Evolutionary conservation across 257 asterid genomes (phyloP), one percentile per base, ranked within the genome.

Genomic region (Capsicum baccatum): DNA sequence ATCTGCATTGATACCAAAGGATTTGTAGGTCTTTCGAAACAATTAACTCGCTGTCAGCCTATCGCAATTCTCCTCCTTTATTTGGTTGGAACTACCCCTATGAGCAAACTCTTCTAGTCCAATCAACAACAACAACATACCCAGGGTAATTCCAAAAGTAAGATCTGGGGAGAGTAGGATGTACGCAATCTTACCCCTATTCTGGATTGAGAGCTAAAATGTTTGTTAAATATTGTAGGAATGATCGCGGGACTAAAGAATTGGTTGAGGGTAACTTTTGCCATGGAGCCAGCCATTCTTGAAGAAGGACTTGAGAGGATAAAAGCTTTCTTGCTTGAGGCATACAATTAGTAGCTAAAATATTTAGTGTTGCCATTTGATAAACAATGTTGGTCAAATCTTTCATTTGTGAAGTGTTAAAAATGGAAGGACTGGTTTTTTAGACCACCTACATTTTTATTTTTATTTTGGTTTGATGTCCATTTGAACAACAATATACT

Each of bases 191-290:
- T 37, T 37, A 37, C 42, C 42, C 42, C 42, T 1, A 4, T 70
- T 70, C 21, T 12, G 11, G 55, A 9, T 44, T 9, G 42, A 37
- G 42, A 50, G 39, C 5, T 76, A 8, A 21, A 76, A 74, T 16
- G 17, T 52, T 66, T 26, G 16, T 79, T 13, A 42, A 26, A 76
- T 47, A 21, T 76, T 26, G 55, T 87, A 94, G 98, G 97, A 33
- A 62, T 88, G 66, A 73, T 86, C 15, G 71, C 92, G 91, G 98
- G 97, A 59, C 74, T 94, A 44, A 91, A 85, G 88, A 86, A 93
- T 85, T 92, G 98, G 97, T 14, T 92, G 87, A 89, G 97, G 3
- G 59, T 93, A 33, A 88, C 91, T 35, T 94, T 89, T 64, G 91
- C 96, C 0, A 91, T 88, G 6, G 94, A 92, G 85, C n/a, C n/a